Evolutionary conservation across 2,329 filamentous ascomycete species (phyloP).

Genomic region (Verticillium albo-atrum): DNA sequence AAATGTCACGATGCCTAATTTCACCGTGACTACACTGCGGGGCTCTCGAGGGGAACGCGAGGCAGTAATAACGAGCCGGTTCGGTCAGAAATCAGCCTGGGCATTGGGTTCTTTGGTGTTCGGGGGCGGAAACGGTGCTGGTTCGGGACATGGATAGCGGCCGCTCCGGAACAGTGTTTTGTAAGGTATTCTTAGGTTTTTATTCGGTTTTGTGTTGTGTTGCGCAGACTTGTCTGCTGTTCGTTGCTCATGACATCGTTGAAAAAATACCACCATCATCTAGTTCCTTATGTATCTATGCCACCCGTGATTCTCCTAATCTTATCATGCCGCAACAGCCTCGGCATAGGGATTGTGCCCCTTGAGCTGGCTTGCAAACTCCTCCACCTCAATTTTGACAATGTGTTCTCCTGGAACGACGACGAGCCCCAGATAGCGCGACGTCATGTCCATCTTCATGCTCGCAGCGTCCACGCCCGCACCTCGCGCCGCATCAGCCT

Average conservation of each 20-base stretch:
- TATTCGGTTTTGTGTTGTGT: background rate
- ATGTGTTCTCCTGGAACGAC: slow-evolving; percentile 87
- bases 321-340: background rate
- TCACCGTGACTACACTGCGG: slow-evolving; percentile 1
- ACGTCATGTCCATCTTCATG: slow-evolving; percentile 68
- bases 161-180: background rate
- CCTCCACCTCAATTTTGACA: slow-evolving; percentile 82
- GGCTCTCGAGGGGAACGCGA: background rate
- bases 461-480: slow-evolving; percentile 30
- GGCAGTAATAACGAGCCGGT: background rate
- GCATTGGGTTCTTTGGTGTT: background rate
- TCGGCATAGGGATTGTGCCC: slow-evolving; percentile 7
- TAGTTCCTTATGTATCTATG: background rate
- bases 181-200: background rate
- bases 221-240: background rate
- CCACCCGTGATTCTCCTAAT: background rate
- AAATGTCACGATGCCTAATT: slow-evolving; percentile 4
- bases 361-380: slow-evolving; percentile 55
- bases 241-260: background rate
- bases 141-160: background rate
- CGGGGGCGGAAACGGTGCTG: background rate
- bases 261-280: background rate
- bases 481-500: slow-evolving; percentile 29
- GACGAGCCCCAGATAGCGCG: slow-evolving; percentile 81
- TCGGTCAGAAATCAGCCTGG: background rate